These are phyloP conservation scores for Oryza meyeriana DNA, from an alignment of 176 grass and related monocot species.

Conservation along the genomic window DNA sequence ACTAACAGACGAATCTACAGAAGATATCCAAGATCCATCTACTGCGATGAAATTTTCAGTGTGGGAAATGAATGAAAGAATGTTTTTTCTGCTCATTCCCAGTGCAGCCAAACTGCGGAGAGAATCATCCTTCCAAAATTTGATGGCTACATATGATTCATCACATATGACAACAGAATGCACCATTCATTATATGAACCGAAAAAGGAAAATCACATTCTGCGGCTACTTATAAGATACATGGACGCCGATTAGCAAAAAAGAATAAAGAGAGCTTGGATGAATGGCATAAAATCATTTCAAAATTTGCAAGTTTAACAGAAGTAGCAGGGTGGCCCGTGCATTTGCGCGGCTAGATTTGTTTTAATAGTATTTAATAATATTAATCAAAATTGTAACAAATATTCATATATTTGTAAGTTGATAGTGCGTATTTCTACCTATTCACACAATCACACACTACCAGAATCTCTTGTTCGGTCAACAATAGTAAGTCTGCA, in stretches of 20 bases:
- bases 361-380: no score
- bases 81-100: not conserved
- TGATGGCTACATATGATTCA: not conserved
- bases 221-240: not conserved
- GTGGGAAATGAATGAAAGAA: not conserved
- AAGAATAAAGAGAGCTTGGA: constrained; percentile 11
- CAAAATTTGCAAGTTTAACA: not conserved
- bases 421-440: no score
- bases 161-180: not conserved
- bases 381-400: no score
- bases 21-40: not conserved
- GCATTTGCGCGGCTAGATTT: no score
- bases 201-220: not conserved
- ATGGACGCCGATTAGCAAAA: not conserved
- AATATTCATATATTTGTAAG: no score
- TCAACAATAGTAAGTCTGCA: no score
- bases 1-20: constrained; percentile 16
- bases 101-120: not conserved
- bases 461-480: no score
- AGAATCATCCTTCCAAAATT: not conserved
- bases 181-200: not conserved
- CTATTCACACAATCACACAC: no score
- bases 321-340: no score
- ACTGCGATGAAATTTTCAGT: not conserved
- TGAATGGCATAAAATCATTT: not conserved